Conservation (phyloP, 495 filamentous ascomycete genomes). For the Glutinoglossum americanum region DNA sequence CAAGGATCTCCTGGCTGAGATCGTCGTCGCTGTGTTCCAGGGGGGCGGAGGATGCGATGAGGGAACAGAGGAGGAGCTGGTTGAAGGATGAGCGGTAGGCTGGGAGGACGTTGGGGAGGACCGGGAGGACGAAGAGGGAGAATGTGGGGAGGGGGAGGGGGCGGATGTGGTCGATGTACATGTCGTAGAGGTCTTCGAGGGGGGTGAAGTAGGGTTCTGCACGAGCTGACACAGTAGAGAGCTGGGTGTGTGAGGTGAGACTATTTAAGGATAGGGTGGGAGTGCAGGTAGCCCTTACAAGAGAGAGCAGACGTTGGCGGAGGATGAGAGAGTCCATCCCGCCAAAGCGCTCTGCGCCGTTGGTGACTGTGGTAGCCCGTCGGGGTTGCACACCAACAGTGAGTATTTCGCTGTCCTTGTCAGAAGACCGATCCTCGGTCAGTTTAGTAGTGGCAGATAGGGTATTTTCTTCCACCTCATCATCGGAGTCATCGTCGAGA, state of each 20-base stretch:
- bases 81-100: slow-evolving; percentile 36
- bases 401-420: neutral
- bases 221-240: slow-evolving; percentile 25
- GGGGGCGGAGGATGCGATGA: slow-evolving; percentile 38
- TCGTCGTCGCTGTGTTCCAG: slow-evolving; percentile 12
- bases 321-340: slow-evolving; percentile 36
- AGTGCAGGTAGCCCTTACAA: slow-evolving; percentile 7
- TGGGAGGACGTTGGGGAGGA: slow-evolving; percentile 24
- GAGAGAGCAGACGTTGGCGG: slow-evolving; percentile 38
- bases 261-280: neutral
- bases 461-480: slow-evolving; percentile 22
- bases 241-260: slow-evolving; percentile 3
- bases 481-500: slow-evolving; percentile 27
- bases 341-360: slow-evolving; percentile 21
- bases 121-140: slow-evolving; percentile 38
- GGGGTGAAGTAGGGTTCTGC: slow-evolving; percentile 25
- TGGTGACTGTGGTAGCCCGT: neutral
- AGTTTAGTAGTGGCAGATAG: neutral
- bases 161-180: slow-evolving; percentile 40
- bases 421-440: neutral
- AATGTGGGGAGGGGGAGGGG: slow-evolving; percentile 49
- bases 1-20: slow-evolving; percentile 36
- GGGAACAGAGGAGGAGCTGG: slow-evolving; percentile 36
- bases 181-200: slow-evolving; percentile 39
- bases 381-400: neutral